Base-by-base conservation (phyloP, 2,329 filamentous ascomycete species). In the Decorospora gaudefroyi region DNA sequence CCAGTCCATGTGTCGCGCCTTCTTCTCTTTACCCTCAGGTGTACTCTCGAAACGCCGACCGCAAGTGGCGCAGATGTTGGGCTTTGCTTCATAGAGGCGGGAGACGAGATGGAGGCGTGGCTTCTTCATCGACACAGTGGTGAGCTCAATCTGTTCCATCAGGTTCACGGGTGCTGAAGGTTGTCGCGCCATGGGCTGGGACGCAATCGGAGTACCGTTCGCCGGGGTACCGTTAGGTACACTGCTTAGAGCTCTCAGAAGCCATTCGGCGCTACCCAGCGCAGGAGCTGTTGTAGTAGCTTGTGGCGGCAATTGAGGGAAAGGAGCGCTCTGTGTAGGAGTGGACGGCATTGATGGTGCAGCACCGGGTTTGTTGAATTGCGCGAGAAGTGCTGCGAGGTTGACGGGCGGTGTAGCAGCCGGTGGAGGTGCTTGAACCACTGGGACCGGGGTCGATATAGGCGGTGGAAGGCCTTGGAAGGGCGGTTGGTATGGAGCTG, bases 1-100 rank as follows among this genome's bases (percentile, higher is more conserved):
- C 93, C 93, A 99, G 72, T 99, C 93, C 77, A 99, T 85, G 67
- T 99, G 93, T 3, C 86, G 84, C 16, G 86, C 88, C 74, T 97
- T 97, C 75, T 87, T 88, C 65, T 86, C 85, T 61, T 84, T 87
- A 9, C 92, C 92, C 53, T 88, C 84, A 9, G 85, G 82, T 34
- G 88, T 88, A 4, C 82, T 81, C 40, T 80, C 80, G 69, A 99
- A 99, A 2, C 93, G 85, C 47, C 91, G 83, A 16, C 92, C 93
- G 67, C 93, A 99, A 46, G 92, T 92, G 9, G 86, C 88, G 69
- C 93, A 99, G 43, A 91, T 88, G 46, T 90, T 88, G 0, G 92
- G 88, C 26, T 90, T 82, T 13, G 86, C 83, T 49, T 92, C 88
- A 65, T 95, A 92, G 6, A 97, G 79, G 12, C 78, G 78, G 12